A percentile compares a stretch with the other conserved stretches of the same genome.
Conservation (phyloP, 73 alveolate species). For the Paramecium pentaurelia region DNA sequence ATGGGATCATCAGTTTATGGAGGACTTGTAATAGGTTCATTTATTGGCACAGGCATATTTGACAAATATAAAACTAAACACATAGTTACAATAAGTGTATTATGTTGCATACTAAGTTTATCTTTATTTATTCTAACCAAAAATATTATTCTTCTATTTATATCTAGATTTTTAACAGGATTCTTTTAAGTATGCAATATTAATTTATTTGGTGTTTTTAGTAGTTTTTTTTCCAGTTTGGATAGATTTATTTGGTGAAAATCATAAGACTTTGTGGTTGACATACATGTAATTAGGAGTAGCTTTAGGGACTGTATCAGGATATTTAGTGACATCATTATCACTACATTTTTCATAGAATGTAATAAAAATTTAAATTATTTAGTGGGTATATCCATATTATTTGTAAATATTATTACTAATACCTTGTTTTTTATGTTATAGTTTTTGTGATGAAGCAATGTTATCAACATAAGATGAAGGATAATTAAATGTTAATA, state of each 20-base stretch:
- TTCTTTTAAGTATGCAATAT: conserved; percentile 67
- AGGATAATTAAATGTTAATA: background rate
- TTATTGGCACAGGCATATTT: conserved; percentile 22
- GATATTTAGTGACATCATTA: conserved; percentile 40
- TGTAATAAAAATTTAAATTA: background rate
- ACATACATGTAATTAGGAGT: conserved; percentile 54
- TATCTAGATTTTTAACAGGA: conserved; percentile 72
- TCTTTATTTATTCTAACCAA: conserved; percentile 59
- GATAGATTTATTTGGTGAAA: conserved; percentile 66
- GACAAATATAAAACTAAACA: conserved; percentile 26
- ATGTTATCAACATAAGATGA: background rate
- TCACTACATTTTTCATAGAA: background rate
- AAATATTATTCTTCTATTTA: conserved; percentile 37
- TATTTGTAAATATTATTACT: conserved; percentile 30
- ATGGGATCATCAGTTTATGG: conserved; percentile 63
- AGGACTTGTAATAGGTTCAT: conserved; percentile 58
- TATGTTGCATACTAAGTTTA: conserved; percentile 35
- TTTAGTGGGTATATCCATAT: conserved; percentile 57
- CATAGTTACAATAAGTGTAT: conserved; percentile 1
- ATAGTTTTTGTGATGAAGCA: background rate
- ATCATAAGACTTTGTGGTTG: conserved; percentile 50
- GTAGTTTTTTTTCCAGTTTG: conserved; percentile 78
- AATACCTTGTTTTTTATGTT: conserved; percentile 23
- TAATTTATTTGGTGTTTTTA: conserved; percentile 56
- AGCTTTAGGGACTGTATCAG: conserved; percentile 52